phyloP scores from a whole-genome alignment of 352 stramenopile genomes.

The Aphanomyces astaci region DNA sequence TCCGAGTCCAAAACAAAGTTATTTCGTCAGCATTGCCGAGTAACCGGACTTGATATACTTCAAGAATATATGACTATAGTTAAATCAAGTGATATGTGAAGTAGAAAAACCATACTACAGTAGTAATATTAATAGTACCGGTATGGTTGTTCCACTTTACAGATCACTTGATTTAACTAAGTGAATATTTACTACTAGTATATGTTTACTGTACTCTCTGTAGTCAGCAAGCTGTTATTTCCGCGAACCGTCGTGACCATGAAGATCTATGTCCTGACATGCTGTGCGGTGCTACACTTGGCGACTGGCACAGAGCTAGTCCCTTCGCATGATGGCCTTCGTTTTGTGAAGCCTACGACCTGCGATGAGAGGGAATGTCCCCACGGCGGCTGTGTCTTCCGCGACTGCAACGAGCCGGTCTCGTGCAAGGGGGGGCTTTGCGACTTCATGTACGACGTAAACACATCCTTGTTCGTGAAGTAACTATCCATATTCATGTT shows the following conservation, averaged over 20 bases:
- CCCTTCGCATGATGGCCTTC: background rate
- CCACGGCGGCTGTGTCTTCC: constrained; percentile 44
- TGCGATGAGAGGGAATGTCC: constrained; percentile 36
- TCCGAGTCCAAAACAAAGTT: too few species aligned
- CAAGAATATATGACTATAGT: background rate
- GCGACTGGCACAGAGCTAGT: background rate
- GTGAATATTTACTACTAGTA: too few species aligned
- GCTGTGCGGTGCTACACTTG: background rate
- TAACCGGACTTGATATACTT: background rate
- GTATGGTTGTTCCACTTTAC: too few species aligned
- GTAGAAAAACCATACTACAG: too few species aligned
- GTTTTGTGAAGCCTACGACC: constrained; percentile 21
- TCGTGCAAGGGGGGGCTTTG: constrained; percentile 46
- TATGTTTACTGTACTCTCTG: too few species aligned
- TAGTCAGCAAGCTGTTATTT: background rate
- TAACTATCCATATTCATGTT: constrained; percentile 19
- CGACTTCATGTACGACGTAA: constrained; percentile 41
- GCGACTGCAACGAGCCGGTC: constrained; percentile 37
- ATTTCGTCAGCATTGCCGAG: too few species aligned
- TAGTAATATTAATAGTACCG: too few species aligned
- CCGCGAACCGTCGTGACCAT: background rate
- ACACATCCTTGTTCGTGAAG: background rate
- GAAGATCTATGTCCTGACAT: background rate
- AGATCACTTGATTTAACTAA: too few species aligned
- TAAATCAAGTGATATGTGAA: too few species aligned